Percentiles rank a stretch among this genome's conserved stretches.
Evolutionary conservation across 768 basidiomycete species (phyloP).

Genomic region (Krasilnikovozyma curviuscula): DNA sequence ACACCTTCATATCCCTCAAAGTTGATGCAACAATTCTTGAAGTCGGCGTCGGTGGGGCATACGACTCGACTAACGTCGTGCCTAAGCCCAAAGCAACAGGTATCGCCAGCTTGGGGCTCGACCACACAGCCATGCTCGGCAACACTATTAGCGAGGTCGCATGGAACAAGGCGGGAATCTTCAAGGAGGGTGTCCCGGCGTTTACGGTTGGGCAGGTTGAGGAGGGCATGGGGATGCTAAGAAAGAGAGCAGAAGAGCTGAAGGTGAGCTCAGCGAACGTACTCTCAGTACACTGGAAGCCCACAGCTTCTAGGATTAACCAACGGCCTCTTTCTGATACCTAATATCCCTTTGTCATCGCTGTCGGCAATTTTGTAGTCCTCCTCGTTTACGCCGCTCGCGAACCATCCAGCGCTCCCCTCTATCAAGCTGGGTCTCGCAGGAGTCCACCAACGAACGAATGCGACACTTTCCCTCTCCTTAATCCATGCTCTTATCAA

Average conservation of each 20-base stretch:
- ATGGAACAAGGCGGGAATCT: conserved; percentile 90
- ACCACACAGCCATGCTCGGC: conserved; percentile 73
- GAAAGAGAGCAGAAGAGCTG: conserved; percentile 43
- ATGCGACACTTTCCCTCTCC: conserved; percentile 66
- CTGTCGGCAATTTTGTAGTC: conserved; percentile 29
- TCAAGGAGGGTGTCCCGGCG: conserved; percentile 73
- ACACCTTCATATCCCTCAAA: conserved; percentile 60
- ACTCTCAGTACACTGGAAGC: background rate
- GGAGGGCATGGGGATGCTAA: conserved; percentile 49
- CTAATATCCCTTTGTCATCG: background rate
- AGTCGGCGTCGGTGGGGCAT: conserved; percentile 84
- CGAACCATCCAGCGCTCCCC: conserved; percentile 34
- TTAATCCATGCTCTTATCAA: conserved; percentile 48
- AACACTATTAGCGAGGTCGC: conserved; percentile 77
- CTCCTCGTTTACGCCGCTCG: conserved; percentile 48
- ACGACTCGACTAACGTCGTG: conserved; percentile 91
- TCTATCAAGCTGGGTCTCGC: conserved; percentile 53
- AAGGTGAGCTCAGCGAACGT: conserved; percentile 32
- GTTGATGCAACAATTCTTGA: conserved; percentile 84
- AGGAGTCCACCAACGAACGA: conserved; percentile 67
- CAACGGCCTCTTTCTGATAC: background rate
- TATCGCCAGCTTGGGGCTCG: conserved; percentile 73
- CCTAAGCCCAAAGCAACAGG: conserved; percentile 79
- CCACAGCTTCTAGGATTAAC: background rate
- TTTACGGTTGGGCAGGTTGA: conserved; percentile 57